These are phyloP conservation scores for Schwanniomyces occidentalis DNA, from an alignment of 805 yeast genomes.

Conservation along the genomic window DNA sequence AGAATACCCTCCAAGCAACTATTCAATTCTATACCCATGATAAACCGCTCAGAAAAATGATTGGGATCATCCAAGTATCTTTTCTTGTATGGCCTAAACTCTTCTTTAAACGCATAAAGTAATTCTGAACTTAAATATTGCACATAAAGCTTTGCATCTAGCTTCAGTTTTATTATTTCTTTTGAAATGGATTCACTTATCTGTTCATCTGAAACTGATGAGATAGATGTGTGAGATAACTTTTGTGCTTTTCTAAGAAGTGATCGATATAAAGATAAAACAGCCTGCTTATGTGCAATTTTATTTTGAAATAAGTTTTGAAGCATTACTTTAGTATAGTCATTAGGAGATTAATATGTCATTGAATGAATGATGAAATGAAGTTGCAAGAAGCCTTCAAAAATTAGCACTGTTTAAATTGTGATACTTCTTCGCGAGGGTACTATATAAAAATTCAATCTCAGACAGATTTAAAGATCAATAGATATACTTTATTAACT, in stretches of 20 bases:
- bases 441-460: no score
- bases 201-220: neutral
- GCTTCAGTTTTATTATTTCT: conserved; percentile 3
- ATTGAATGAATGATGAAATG: no score
- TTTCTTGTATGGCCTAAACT: conserved; percentile 10
- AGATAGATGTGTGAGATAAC: neutral
- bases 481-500: no score
- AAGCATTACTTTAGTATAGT: no score
- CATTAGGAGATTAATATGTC: no score
- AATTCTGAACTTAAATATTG: conserved; percentile 18
- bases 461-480: no score
- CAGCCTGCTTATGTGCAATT: conserved; percentile 6
- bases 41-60: conserved; percentile 8
- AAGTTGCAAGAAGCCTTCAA: no score
- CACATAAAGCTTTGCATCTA: conserved; percentile 14
- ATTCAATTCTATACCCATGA: conserved; percentile 13
- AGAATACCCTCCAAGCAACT: conserved; percentile 6
- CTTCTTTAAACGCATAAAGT: conserved; percentile 14
- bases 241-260: conserved; percentile 5
- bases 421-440: no score
- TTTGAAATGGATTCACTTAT: conserved; percentile 2
- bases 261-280: conserved; percentile 9
- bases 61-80: neutral
- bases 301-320: conserved; percentile 3
- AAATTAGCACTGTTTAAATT: no score